Base-by-base conservation (phyloP, 169 alveolate genomes). In the Plasmodium malariae region DNA sequence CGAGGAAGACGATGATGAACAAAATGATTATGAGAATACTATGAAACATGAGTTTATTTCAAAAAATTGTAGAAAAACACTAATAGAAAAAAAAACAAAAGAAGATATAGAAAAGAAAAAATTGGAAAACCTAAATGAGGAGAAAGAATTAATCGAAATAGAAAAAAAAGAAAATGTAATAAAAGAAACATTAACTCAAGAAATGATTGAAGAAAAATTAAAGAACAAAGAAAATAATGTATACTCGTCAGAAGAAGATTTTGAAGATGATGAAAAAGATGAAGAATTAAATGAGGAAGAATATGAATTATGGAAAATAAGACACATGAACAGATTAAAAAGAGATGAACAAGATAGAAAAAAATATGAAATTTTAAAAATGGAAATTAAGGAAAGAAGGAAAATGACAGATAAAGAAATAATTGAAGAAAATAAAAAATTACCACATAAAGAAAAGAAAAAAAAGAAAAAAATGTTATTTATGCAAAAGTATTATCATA, bases 401-500 rank as follows among this genome's bases (percentile, higher is more conserved):
- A 54, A 65, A 45, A 88, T 63, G 73, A 63, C 93, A 24, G 72
- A 72, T 49, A 72, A 71, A 28, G 91, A 71, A 24, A 71, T 71
- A 68, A 36, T 71, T 57, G 74, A 85, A 72, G 65, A 72, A 68
- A 85, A 71, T 68, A 71, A 72, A 59, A 30, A 26, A 19, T 55
- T 71, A 43, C 87, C 87, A 60, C 73, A 85, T 19, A 71, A 72
- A 60, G 72, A 70, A 40, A 74, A 43, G 19, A 63, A 62, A 62
- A 80, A 57, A 51, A 71, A 74, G 48, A 76, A 49, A 54, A 95
- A 95, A 59, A 88, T 93, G 88, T 37, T 70, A 7, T 95, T 95
- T 95, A 89, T 95, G 95, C 97, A 95, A 91, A 95, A 95, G 80
- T 95, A 95, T 91, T 95, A 95, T 86, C 97, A 95, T 93, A 92